Evolutionary conservation across 2,329 filamentous ascomycete species (phyloP), one percentile per base, ranked within the genome.

Genomic region (Zasmidium angulare): DNA sequence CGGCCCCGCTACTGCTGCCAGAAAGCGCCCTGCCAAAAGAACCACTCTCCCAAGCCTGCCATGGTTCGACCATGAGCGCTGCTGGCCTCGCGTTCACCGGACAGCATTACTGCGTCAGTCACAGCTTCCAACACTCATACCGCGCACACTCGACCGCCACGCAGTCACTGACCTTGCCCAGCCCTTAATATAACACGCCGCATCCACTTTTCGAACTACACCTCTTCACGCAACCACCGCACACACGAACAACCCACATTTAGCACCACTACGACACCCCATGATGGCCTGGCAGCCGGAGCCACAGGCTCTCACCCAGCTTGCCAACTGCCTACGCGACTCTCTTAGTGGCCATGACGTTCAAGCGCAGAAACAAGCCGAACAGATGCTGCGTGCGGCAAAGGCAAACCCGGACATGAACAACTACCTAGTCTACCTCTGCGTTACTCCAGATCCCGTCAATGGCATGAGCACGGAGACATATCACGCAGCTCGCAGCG

Each of bases 381-480:
- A 96, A 79, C 78, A 98, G 95, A 96, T 98, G 91, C 90, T 99
- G 69, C 83, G 86, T 66, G 90, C 96, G 79, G 95, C 93, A 62
- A 96, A 91, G 74, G 79, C 82, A 54, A 95, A 90, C 11, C 93
- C 93, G 51, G 93, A 98, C 75, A 90, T 97, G 81, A 93, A 96
- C 81, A 98, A 98, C 78, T 99, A 99, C 76, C 87, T 99, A 48
- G 90, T 91, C 68, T 97, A 90, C 76, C 85, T 99, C 63, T 91
- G 96, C 76, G 91, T 90, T 61, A 91, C 85, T 68, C 75, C 82
- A 86, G 64, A 79, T 78, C 56, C 85, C 89, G 50, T 76, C 80
- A 64, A 61, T 58, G 86, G 81, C 63, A 79, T 90, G 72, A 79
- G 80, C 67, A 84, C 85, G 68, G 84, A 82, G 54, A 71, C 80